Evolutionary conservation across 106 monocot species (phyloP).

Genomic region (Dactylorhiza incarnata): DNA sequence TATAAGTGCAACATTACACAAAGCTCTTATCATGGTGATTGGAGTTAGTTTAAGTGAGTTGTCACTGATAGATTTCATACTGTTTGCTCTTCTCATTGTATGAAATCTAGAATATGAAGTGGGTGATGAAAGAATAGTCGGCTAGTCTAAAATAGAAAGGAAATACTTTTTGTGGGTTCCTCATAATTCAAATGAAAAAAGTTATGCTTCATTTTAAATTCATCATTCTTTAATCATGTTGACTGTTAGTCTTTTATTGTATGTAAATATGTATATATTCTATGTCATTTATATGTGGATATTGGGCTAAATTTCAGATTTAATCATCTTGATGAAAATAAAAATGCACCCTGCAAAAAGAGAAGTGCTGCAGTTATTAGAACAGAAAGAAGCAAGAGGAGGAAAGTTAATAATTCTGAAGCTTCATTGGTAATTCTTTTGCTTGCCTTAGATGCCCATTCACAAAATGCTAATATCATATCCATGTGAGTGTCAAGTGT

Average conservation of each 20-base stretch:
- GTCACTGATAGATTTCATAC: background rate
- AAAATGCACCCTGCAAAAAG: conserved; percentile 29
- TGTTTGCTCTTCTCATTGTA: background rate
- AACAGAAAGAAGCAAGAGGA: conserved; percentile 38
- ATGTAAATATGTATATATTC: background rate
- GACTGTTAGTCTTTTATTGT: background rate
- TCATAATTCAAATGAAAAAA: background rate
- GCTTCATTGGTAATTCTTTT: conserved; percentile 17
- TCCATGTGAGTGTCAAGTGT: background rate
- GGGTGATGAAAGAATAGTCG: background rate
- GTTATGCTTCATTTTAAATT: background rate
- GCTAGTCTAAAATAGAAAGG: background rate
- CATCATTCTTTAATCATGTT: background rate
- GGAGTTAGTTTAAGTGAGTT: background rate
- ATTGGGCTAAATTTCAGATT: conserved; percentile 32
- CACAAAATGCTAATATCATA: background rate
- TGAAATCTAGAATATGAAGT: background rate
- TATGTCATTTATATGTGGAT: background rate
- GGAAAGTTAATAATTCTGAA: conserved; percentile 33
- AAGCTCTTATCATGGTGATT: background rate
- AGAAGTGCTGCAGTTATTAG: conserved; percentile 25
- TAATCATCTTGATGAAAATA: conserved; percentile 27
- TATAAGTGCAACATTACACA: background rate
- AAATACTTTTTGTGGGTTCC: background rate
- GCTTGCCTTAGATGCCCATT: background rate